A percentile compares a stretch with the other conserved stretches of the same genome.
Conservation (phyloP, 305 asterid genomes). For the Lippia alba region DNA sequence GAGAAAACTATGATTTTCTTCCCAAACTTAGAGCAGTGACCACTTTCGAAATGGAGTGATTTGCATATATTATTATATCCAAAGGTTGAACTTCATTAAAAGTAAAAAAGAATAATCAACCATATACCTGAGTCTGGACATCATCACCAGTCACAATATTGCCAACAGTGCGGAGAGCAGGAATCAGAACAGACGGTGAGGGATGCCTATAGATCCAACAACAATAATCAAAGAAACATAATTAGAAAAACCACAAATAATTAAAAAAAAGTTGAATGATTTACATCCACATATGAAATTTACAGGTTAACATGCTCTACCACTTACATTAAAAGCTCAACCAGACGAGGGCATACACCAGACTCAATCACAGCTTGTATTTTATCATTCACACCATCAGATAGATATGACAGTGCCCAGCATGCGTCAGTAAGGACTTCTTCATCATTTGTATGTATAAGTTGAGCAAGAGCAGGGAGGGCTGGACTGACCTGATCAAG, state of each 20-base stretch:
- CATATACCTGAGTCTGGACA: conserved; percentile 58
- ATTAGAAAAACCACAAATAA: conserved; percentile 9
- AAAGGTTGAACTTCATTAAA: not conserved
- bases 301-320: not conserved
- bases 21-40: not conserved
- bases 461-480: conserved; percentile 57
- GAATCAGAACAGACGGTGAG: conserved; percentile 61
- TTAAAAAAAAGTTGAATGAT: not conserved
- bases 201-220: conserved; percentile 46
- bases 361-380: conserved; percentile 63
- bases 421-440: conserved; percentile 67
- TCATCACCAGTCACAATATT: conserved; percentile 68
- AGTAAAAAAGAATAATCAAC: not conserved
- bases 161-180: conserved; percentile 61
- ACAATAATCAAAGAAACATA: not conserved
- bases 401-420: conserved; percentile 63
- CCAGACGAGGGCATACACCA: conserved; percentile 60
- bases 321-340: conserved; percentile 59
- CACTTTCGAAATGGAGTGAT: not conserved
- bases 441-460: conserved; percentile 56
- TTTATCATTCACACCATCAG: conserved; percentile 61
- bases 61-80: not conserved
- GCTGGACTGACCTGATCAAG: conserved; percentile 56
- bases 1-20: not conserved
- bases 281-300: not conserved